These are phyloP conservation scores for Saturnispora sanitii DNA, from an alignment of 805 yeast genomes.

Conservation along the genomic window DNA sequence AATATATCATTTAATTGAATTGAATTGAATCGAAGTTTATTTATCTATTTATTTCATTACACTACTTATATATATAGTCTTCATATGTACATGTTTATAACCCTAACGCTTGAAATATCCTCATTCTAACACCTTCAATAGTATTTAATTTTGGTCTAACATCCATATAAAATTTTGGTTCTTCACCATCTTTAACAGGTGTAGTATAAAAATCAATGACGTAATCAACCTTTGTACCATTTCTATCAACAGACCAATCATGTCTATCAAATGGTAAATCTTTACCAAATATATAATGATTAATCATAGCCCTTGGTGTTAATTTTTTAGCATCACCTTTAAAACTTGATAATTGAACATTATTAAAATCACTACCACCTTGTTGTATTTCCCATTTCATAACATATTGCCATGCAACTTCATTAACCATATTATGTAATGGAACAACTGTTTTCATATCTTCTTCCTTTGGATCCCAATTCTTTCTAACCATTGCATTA, in stretches of 20 bases:
- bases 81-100: conserved; percentile 15
- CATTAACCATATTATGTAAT: conserved; percentile 88
- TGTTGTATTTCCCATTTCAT: conserved; percentile 65
- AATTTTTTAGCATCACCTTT: conserved; percentile 79
- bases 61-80: background rate
- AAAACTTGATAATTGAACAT: conserved; percentile 73
- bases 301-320: conserved; percentile 80
- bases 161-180: conserved; percentile 61
- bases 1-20: too few relatives aligned
- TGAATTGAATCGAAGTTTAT: conserved; percentile 1
- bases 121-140: conserved; percentile 67
- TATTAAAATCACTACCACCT: conserved; percentile 65
- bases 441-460: conserved; percentile 93
- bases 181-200: conserved; percentile 30
- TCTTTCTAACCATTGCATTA: conserved; percentile 87
- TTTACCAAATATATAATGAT: conserved; percentile 49
- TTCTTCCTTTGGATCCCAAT: conserved; percentile 69
- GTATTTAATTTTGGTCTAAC: conserved; percentile 86
- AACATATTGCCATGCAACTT: conserved; percentile 82
- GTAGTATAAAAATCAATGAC: conserved; percentile 79
- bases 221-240: conserved; percentile 77
- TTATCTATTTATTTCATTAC: conserved; percentile 9
- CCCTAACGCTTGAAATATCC: conserved; percentile 58
- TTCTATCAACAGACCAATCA: conserved; percentile 83
- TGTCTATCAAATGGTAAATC: conserved; percentile 90